Conservation (phyloP, 1,284 basidiomycete genomes). For the Ustilago tritici region DNA sequence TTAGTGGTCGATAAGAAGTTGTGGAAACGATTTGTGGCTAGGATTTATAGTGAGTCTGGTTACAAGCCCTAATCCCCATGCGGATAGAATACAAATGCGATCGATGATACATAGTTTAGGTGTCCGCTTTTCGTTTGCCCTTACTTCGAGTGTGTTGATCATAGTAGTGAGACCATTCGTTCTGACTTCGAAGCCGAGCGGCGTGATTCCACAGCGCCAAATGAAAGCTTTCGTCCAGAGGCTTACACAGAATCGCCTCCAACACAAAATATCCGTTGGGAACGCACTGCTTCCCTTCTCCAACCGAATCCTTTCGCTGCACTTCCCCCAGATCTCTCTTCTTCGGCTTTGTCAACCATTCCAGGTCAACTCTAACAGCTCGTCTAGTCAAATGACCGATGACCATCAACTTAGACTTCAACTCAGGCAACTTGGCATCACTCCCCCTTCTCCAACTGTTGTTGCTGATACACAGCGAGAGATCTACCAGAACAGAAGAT, state of each 20-base stretch:
- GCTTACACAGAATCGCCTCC: constrained; percentile 27
- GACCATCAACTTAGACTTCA: constrained; percentile 33
- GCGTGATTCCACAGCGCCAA: constrained; percentile 33
- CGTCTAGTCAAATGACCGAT: constrained; percentile 23
- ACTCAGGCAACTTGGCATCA: constrained; percentile 10
- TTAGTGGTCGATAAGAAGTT: constrained; percentile 76
- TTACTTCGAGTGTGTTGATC: not conserved
- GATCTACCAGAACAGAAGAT: constrained; percentile 28
- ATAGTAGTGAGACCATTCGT: constrained; percentile 22
- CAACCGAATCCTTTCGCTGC: not conserved
- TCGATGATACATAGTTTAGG: not conserved
- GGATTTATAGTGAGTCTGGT: constrained; percentile 74
- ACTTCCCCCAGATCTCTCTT: not conserved
- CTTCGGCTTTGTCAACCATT: not conserved
- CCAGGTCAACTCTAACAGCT: not conserved
- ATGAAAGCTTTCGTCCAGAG: constrained; percentile 26
- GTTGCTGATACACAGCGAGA: constrained; percentile 24
- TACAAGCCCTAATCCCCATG: constrained; percentile 10
- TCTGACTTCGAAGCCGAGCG: constrained; percentile 22
- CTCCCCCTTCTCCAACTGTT: not conserved
- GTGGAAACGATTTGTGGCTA: constrained; percentile 76
- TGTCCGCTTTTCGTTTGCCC: constrained; percentile 28
- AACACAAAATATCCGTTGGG: constrained; percentile 35
- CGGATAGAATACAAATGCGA: constrained; percentile 7
- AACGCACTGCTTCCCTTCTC: not conserved